Percentiles rank a stretch among this genome's conserved stretches.
Evolutionary conservation across 2,329 filamentous ascomycete genomes (phyloP).

Genomic region (Phialophora tarda): DNA sequence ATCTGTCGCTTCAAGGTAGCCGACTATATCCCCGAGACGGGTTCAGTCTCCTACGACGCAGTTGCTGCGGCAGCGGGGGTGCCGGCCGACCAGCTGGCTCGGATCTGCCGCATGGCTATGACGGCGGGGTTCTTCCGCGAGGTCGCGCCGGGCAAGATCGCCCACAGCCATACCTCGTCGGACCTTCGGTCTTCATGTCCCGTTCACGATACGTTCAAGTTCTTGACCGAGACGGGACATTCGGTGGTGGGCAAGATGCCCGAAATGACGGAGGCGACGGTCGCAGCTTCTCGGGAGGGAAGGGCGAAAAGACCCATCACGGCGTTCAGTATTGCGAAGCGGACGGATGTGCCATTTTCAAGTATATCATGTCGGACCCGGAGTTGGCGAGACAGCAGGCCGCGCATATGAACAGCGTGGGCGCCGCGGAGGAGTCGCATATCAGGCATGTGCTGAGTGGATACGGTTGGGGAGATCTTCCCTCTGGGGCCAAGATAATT

Average conservation of each 20-base stretch:
- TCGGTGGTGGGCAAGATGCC: slow-evolving; percentile 9
- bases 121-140: slow-evolving; percentile 14
- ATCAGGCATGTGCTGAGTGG: slow-evolving; percentile 7
- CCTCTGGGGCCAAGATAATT: slow-evolving; percentile 4
- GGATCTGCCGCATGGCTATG: slow-evolving; percentile 13
- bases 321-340: slow-evolving; percentile 12
- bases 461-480: neutral
- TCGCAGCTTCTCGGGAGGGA: slow-evolving; percentile 1
- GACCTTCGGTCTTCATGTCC: slow-evolving; percentile 5
- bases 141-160: neutral
- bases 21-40: neutral
- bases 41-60: neutral
- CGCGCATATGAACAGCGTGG: slow-evolving; percentile 16
- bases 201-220: slow-evolving; percentile 12
- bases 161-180: slow-evolving; percentile 5
- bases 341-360: slow-evolving; percentile 12
- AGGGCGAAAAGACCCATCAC: neutral
- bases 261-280: slow-evolving; percentile 12
- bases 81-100: neutral
- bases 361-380: slow-evolving; percentile 17
- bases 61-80: neutral
- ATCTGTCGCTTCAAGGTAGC: slow-evolving; percentile 12
- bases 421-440: slow-evolving; percentile 10
- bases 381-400: slow-evolving; percentile 12
- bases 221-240: slow-evolving; percentile 12